These are phyloP conservation scores for Lodderomyces theae DNA, from an alignment of 1,139 yeast genomes.

Conservation along the genomic window DNA sequence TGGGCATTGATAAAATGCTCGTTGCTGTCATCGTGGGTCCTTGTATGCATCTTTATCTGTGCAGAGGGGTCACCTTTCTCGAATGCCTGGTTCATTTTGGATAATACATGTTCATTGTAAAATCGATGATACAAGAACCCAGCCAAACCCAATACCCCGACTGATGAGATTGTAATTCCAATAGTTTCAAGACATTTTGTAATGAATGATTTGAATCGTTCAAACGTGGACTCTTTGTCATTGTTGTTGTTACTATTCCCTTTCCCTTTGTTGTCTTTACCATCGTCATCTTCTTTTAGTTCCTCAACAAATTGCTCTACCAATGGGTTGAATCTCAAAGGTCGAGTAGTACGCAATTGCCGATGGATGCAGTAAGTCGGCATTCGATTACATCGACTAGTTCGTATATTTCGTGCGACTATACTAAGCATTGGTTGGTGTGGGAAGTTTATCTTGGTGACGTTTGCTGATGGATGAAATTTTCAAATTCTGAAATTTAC, in stretches of 20 bases:
- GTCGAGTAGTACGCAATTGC: background rate
- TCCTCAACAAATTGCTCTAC: conserved; percentile 21
- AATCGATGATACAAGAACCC: conserved; percentile 67
- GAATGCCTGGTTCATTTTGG: conserved; percentile 67
- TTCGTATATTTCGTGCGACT: background rate
- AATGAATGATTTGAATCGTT: conserved; percentile 24
- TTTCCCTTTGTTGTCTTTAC: conserved; percentile 10
- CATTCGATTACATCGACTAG: background rate
- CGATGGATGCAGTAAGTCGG: conserved; percentile 5
- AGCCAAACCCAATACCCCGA: conserved; percentile 67
- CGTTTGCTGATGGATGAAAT: conserved; percentile 1
- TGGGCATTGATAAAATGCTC: conserved; percentile 27
- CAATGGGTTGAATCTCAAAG: conserved; percentile 15
- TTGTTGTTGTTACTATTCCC: conserved; percentile 12
- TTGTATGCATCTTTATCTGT: conserved; percentile 52
- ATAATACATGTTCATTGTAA: conserved; percentile 58
- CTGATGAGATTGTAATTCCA: conserved; percentile 72
- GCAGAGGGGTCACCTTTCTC: conserved; percentile 67
- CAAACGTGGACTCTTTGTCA: conserved; percentile 14
- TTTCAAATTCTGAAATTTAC: conserved; percentile 2
- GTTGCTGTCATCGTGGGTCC: conserved; percentile 30
- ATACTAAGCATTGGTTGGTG: conserved; percentile 4
- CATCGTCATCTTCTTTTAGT: conserved; percentile 16
- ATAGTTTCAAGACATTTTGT: conserved; percentile 68
- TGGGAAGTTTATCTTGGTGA: too few species aligned